Percentiles rank a stretch among this genome's conserved stretches.
phyloP scores from a whole-genome alignment of 352 stramenopile species.

The Pythium chondricola region DNA sequence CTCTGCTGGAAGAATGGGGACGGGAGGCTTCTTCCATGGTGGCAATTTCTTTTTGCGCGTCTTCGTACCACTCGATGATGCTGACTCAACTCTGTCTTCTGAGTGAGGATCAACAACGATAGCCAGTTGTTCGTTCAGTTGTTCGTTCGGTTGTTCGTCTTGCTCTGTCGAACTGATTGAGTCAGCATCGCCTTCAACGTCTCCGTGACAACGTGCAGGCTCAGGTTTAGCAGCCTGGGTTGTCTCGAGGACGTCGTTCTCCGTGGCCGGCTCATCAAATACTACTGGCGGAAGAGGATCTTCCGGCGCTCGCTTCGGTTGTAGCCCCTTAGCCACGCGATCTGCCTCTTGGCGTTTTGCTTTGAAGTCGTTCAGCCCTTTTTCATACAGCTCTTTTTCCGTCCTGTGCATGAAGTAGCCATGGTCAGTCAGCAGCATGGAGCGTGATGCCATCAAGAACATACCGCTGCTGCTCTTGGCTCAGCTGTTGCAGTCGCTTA shows the following conservation, averaged over 20 bases:
- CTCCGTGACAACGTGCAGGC: no score
- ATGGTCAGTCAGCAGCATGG: neutral
- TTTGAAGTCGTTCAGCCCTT: conserved; percentile 46
- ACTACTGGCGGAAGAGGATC: no score
- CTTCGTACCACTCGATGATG: conserved; percentile 5
- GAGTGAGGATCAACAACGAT: neutral
- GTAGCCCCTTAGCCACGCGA: conserved; percentile 46
- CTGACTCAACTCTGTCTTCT: no score
- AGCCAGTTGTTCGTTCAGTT: conserved; percentile 1
- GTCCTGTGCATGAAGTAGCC: conserved; percentile 22
- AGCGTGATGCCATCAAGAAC: neutral
- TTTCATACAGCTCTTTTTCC: conserved; percentile 42
- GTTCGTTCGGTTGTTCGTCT: no score
- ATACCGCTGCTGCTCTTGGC: conserved; percentile 43
- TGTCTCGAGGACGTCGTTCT: no score
- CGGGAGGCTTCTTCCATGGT: conserved; percentile 48
- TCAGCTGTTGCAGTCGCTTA: conserved; percentile 29
- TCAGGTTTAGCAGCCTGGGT: no score
- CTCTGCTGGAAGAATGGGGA: conserved; percentile 47
- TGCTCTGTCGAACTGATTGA: no score
- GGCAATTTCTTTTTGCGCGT: conserved; percentile 25
- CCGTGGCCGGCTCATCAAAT: no score
- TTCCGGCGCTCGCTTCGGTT: conserved; percentile 1
- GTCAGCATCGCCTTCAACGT: no score
- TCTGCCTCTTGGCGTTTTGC: conserved; percentile 56